phyloP scores from a whole-genome alignment of 1,139 yeast genomes.

The Tardiomyces depauwii region DNA sequence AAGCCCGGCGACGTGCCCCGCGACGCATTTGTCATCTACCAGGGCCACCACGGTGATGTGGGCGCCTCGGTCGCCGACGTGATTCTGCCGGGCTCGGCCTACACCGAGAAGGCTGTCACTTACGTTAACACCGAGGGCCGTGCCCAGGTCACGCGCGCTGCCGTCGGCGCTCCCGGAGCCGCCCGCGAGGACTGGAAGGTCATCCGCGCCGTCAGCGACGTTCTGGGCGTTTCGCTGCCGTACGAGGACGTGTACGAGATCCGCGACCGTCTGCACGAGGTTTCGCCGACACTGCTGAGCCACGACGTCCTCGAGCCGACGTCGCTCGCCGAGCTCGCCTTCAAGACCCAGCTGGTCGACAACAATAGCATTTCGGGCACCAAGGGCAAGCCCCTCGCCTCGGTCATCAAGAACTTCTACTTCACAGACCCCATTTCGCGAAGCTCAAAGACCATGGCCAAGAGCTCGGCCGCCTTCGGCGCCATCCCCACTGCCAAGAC shows the following conservation, averaged over 20 bases:
- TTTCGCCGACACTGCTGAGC: constrained; percentile 73
- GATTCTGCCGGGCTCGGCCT: constrained; percentile 78
- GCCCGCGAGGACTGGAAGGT: constrained; percentile 94
- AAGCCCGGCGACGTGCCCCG: constrained; percentile 58
- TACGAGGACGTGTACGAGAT: constrained; percentile 66
- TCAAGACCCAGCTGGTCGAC: constrained; percentile 33
- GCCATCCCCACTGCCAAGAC: constrained; percentile 5
- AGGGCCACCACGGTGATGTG: constrained; percentile 87
- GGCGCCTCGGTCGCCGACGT: constrained; percentile 90
- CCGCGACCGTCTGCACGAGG: constrained; percentile 59
- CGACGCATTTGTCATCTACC: constrained; percentile 83
- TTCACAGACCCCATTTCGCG: constrained; percentile 83
- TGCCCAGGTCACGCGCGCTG: constrained; percentile 77
- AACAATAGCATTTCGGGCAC: constrained; percentile 31
- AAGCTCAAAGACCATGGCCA: constrained; percentile 86
- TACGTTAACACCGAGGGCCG: constrained; percentile 89
- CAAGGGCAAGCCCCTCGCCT: constrained; percentile 38
- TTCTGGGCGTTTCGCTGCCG: constrained; percentile 59
- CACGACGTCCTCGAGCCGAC: constrained; percentile 69
- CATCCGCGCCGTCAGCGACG: constrained; percentile 73
- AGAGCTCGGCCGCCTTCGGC: constrained; percentile 37
- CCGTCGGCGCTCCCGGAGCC: constrained; percentile 82
- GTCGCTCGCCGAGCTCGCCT: constrained; percentile 51
- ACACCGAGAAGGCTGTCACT: constrained; percentile 83
- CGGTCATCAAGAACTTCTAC: constrained; percentile 74